Evolutionary conservation across 345 rosid species (phyloP).

Genomic region (Excoecaria agallocha): DNA sequence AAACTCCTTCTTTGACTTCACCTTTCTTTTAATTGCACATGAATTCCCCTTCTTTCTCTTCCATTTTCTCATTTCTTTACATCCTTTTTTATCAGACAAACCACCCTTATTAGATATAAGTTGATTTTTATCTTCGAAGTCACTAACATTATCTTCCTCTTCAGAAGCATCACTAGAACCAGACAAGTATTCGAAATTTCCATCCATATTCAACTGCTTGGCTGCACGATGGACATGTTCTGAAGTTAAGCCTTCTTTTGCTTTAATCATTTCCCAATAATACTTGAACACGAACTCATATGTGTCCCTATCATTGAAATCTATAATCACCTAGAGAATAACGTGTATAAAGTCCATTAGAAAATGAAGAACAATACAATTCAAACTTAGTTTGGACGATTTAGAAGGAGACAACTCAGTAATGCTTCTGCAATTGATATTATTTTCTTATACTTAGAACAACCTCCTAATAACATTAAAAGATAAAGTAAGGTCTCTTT

Average conservation of each 20-base stretch:
- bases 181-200: conserved; percentile 2
- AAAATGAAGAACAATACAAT: background rate
- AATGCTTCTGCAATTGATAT: background rate
- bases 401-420: background rate
- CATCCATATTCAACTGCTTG: conserved; percentile 24
- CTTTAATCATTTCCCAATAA: conserved; percentile 50
- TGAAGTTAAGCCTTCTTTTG: conserved; percentile 32
- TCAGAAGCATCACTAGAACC: conserved; percentile 14
- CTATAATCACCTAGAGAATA: conserved; percentile 36
- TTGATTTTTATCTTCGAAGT: conserved; percentile 19
- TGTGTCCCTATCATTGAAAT: conserved; percentile 38
- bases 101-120: conserved; percentile 24
- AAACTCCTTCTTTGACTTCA: conserved; percentile 30
- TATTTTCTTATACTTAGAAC: background rate
- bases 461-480: background rate
- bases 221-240: conserved; percentile 31
- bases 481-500: background rate
- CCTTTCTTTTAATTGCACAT: background rate
- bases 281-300: conserved; percentile 38
- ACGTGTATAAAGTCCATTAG: background rate
- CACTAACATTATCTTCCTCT: conserved; percentile 19
- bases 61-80: conserved; percentile 9
- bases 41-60: conserved; percentile 15
- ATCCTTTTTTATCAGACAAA: background rate
- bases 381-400: background rate